Evolutionary conservation across 805 yeast species (phyloP), one percentile per base, ranked within the genome.

Genomic region (Scheffersomyces amazonensis): DNA sequence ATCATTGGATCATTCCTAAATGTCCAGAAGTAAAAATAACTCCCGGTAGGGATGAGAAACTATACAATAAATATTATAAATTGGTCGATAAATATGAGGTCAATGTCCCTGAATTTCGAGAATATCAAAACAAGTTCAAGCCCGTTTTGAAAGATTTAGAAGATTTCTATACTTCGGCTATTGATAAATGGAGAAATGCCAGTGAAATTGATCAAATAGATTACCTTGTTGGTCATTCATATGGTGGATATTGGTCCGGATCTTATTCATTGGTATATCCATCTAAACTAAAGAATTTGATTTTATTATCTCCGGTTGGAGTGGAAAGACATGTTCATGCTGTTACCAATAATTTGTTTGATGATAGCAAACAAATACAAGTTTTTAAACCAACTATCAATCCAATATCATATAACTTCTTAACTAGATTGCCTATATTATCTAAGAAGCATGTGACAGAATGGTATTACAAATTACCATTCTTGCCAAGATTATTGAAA

Each of bases 271-370:
- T 79, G 31, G 75, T 66, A 43, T 71, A 81, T 49, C 87, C 89
- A 0, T 54, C 73, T 0, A 54, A 68, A 4, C 67, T 87, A 5
- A 60, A 70, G 12, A 73, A 75, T 41, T 59, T 87, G 46, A 66
- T 83, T 2, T 62, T 86, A 17, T 73, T 83, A 3, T 80, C 88
- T 10, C 95, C 95, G 0, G 85, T 83, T 0, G 95, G 95, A 0
- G 79, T 86, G 15, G 95, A 87, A 49, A 66, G 87, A 31, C 78
- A 77, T 34, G 73, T 83, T 0, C 78, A 71, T 52, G 80, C 90
- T 0, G 60, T 83, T 2, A 73, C 71, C 1, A 71, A 72, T 41
- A 33, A 33, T 31, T 24, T 28, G 12, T 10, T 23, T 12, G 13
- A 40, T 8, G 21, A 37, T 5, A 19, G 16, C n/a, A 48, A 27